phyloP scores from a whole-genome alignment of 2,329 filamentous ascomycete genomes.

The Scedosporium aurantiacum region DNA sequence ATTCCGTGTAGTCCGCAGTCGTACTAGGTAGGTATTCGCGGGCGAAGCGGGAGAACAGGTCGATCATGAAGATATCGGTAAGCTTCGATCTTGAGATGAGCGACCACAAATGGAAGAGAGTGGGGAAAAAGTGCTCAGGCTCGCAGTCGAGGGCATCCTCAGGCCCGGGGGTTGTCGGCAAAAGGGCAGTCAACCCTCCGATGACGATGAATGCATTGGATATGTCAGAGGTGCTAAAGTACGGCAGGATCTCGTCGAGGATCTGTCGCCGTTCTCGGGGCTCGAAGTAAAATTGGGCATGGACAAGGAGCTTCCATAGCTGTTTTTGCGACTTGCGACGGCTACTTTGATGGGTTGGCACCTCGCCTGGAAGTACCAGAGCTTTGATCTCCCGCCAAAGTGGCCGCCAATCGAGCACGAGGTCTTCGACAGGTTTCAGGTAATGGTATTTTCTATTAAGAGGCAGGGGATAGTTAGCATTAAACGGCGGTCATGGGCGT shows the following conservation, averaged over 20 bases:
- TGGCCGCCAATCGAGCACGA: slow-evolving; percentile 87
- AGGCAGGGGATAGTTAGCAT: slow-evolving; percentile 1
- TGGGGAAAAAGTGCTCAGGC: slow-evolving; percentile 80
- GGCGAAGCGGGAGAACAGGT: slow-evolving; percentile 78
- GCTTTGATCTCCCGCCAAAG: slow-evolving; percentile 88
- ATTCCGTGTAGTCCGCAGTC: slow-evolving; percentile 69
- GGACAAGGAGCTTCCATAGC: slow-evolving; percentile 79
- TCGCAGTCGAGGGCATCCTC: slow-evolving; percentile 63
- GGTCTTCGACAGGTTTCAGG: slow-evolving; percentile 76
- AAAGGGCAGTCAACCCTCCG: slow-evolving; percentile 72
- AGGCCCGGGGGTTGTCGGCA: slow-evolving; percentile 74
- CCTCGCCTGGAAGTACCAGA: slow-evolving; percentile 78
- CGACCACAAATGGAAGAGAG: slow-evolving; percentile 94
- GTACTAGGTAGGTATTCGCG: slow-evolving; percentile 67
- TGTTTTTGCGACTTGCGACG: slow-evolving; percentile 48
- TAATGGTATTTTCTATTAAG: slow-evolving; percentile 77
- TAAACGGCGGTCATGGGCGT: neutral
- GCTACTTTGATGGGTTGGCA: slow-evolving; percentile 50
- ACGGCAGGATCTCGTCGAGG: slow-evolving; percentile 69
- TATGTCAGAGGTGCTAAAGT: slow-evolving; percentile 86
- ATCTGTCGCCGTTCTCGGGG: slow-evolving; percentile 73
- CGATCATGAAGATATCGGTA: slow-evolving; percentile 78
- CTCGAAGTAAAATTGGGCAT: slow-evolving; percentile 87
- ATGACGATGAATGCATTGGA: slow-evolving; percentile 90
- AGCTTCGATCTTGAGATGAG: slow-evolving; percentile 80